These are phyloP conservation scores for Termitomyces sp. DNA, from an alignment of 768 basidiomycete species.

Conservation along the genomic window DNA sequence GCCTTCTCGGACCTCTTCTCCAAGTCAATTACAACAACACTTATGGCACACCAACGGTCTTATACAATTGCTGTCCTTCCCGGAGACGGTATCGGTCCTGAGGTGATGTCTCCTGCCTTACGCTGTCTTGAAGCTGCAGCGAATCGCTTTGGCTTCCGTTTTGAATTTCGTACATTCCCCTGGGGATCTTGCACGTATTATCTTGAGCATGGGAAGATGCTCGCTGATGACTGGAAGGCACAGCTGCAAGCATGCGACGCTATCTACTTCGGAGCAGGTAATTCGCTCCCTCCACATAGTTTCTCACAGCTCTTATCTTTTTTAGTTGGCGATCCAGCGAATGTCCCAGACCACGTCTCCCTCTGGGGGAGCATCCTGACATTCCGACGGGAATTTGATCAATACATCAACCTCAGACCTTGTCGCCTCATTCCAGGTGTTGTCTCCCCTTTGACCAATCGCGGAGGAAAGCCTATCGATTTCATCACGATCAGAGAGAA, in stretches of 20 bases:
- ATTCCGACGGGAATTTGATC: slow-evolving; percentile 47
- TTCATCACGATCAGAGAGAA: slow-evolving; percentile 54
- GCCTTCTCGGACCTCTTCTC: not conserved
- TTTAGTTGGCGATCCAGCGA: slow-evolving; percentile 39
- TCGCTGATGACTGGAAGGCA: slow-evolving; percentile 36
- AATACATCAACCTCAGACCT: slow-evolving; percentile 45
- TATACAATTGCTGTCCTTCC: slow-evolving; percentile 44
- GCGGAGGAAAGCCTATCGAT: slow-evolving; percentile 36
- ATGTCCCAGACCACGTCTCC: slow-evolving; percentile 51
- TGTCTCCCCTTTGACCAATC: slow-evolving; percentile 38
- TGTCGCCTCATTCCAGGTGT: slow-evolving; percentile 44
- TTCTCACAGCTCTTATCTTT: slow-evolving; percentile 1
- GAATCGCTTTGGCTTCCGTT: slow-evolving; percentile 35
- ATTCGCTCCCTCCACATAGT: not conserved
- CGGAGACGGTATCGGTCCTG: slow-evolving; percentile 49
- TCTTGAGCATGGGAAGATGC: slow-evolving; percentile 39
- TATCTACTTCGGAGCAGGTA: slow-evolving; percentile 44
- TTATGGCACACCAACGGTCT: slow-evolving; percentile 15
- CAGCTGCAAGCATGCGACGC: slow-evolving; percentile 35
- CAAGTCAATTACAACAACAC: not conserved
- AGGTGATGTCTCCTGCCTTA: slow-evolving; percentile 44
- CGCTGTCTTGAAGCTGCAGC: slow-evolving; percentile 39
- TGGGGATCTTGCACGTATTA: slow-evolving; percentile 46
- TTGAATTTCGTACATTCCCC: slow-evolving; percentile 39
- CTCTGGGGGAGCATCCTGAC: slow-evolving; percentile 46